Evolutionary conservation across 208 protist species (phyloP).

Genomic region (Porcisia deanei): DNA sequence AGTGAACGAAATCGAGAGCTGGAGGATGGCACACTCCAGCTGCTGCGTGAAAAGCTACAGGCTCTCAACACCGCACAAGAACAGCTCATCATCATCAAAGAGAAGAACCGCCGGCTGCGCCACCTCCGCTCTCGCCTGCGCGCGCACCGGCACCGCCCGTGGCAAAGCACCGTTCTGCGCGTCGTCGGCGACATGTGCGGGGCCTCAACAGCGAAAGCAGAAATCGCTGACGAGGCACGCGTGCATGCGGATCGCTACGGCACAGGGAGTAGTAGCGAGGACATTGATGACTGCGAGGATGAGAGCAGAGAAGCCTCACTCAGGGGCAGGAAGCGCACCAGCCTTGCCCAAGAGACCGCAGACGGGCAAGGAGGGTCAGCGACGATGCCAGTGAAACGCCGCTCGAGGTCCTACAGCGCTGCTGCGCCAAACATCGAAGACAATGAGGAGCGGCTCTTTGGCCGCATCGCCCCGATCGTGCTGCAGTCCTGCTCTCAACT

Average conservation of each 20-base stretch:
- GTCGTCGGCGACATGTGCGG: slow-evolving; percentile 75
- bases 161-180: slow-evolving; percentile 75
- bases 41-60: slow-evolving; percentile 66
- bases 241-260: slow-evolving; percentile 34
- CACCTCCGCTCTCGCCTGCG: slow-evolving; percentile 85
- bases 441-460: slow-evolving; percentile 83
- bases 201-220: slow-evolving; percentile 57
- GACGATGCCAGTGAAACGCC: not conserved
- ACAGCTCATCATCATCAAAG: slow-evolving; percentile 59
- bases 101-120: slow-evolving; percentile 51
- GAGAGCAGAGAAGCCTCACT: slow-evolving; percentile 1
- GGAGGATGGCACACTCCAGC: slow-evolving; percentile 50
- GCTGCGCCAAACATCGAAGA: slow-evolving; percentile 8
- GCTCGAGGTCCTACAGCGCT: not conserved
- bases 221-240: slow-evolving; percentile 56
- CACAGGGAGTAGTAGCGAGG: not conserved
- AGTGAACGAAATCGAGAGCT: slow-evolving; percentile 53
- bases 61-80: slow-evolving; percentile 79
- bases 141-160: slow-evolving; percentile 76
- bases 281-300: not conserved
- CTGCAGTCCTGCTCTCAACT: slow-evolving; percentile 62
- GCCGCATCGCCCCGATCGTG: slow-evolving; percentile 80
- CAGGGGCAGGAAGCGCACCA: slow-evolving; percentile 2
- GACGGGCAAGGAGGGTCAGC: not conserved
- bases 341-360: not conserved